A percentile compares a stretch with the other conserved stretches of the same genome.
Conservation (phyloP, 306 rosid species). For the Prosopis cineraria region DNA sequence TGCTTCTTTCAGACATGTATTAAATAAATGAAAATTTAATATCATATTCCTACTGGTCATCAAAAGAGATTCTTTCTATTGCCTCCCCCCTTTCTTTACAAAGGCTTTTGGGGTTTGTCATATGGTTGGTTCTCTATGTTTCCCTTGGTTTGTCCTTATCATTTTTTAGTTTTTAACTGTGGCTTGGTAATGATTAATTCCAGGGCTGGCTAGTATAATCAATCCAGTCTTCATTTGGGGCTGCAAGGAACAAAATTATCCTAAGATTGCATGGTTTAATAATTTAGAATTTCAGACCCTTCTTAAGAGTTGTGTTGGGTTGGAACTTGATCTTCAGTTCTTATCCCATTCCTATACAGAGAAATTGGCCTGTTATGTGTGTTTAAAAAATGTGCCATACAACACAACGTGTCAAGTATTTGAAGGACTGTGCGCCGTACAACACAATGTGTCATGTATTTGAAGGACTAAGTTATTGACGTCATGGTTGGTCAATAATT, state of each 20-base stretch:
- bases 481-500: background rate
- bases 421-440: background rate
- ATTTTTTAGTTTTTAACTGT: constrained; percentile 4
- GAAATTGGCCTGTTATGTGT: constrained; percentile 5
- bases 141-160: background rate
- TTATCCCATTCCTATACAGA: background rate
- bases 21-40: background rate
- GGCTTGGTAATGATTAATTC: background rate
- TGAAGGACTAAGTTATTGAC: background rate
- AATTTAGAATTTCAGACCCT: constrained; percentile 18
- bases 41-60: background rate
- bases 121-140: constrained; percentile 3
- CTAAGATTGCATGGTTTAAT: constrained; percentile 3
- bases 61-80: background rate
- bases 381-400: background rate
- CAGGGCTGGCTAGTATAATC: background rate
- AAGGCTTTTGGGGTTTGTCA: background rate
- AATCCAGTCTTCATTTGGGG: background rate
- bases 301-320: constrained; percentile 19
- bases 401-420: background rate
- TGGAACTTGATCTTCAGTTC: constrained; percentile 25
- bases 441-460: background rate
- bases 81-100: background rate
- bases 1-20: background rate
- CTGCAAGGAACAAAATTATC: background rate